These are phyloP conservation scores for Vickermania ingenoplastis DNA, from an alignment of 208 protist species.

Conservation along the genomic window DNA sequence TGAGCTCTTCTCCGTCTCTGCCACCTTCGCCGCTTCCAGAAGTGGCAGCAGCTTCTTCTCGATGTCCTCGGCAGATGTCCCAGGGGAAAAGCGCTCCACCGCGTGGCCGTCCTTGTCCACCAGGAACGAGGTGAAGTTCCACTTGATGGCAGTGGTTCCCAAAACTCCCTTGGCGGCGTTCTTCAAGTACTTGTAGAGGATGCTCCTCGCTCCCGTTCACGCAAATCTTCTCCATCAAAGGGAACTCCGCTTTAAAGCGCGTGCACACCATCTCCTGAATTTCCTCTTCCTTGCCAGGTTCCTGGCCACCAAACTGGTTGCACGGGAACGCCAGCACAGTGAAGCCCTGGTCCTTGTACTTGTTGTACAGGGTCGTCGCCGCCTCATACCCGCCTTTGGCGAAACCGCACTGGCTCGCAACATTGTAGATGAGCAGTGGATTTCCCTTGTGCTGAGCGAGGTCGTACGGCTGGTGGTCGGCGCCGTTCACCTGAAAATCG, in stretches of 20 bases:
- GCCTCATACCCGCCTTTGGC: conserved; percentile 78
- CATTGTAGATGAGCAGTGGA: conserved; percentile 89
- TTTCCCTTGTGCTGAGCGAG: conserved; percentile 82
- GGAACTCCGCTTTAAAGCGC: conserved; percentile 61
- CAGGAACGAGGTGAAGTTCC: conserved; percentile 94
- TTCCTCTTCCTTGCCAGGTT: conserved; percentile 75
- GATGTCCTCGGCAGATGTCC: conserved; percentile 29
- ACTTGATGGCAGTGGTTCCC: conserved; percentile 73
- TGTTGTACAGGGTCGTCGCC: conserved; percentile 72
- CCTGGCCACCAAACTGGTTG: conserved; percentile 85
- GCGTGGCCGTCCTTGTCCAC: conserved; percentile 62
- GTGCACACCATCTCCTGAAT: conserved; percentile 54
- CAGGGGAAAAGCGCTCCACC: conserved; percentile 57
- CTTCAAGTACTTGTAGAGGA: conserved; percentile 84
- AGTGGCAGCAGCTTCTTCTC: conserved; percentile 46
- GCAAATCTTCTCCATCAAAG: conserved; percentile 86
- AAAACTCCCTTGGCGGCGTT: conserved; percentile 40
- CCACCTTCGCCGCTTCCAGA: not conserved
- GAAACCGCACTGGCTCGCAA: conserved; percentile 84
- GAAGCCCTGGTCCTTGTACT: conserved; percentile 82
- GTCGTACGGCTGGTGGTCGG: conserved; percentile 75
- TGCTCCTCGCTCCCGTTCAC: conserved; percentile 79
- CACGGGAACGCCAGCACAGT: conserved; percentile 90
- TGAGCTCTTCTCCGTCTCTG: no score
- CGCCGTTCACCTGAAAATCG: conserved; percentile 65